phyloP scores from a whole-genome alignment of 73 alveolate species.

The Uronychia binucleata region DNA sequence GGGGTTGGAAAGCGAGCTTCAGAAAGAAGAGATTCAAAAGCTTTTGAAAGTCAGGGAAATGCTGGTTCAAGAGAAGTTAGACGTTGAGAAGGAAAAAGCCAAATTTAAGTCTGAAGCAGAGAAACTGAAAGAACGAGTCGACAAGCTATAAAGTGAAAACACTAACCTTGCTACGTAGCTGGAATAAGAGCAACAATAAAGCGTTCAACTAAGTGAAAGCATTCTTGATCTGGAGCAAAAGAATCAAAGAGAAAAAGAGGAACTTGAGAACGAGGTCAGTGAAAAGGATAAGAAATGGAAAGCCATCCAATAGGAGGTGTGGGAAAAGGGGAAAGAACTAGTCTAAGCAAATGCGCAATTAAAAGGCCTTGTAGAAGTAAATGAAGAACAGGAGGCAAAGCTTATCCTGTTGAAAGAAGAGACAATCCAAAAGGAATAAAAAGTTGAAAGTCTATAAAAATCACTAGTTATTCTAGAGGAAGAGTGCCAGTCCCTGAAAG shows the following conservation, averaged over 20 bases:
- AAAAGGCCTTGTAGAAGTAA: background rate
- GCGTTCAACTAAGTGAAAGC: background rate
- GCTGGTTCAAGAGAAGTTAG: background rate
- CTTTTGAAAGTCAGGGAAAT: background rate
- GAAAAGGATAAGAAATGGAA: background rate
- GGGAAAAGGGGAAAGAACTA: background rate
- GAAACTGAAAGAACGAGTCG: background rate
- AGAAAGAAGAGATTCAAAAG: background rate
- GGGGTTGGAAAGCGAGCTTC: background rate
- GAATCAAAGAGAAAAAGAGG: background rate
- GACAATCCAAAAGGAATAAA: background rate
- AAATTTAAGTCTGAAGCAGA: background rate
- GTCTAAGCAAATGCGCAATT: background rate
- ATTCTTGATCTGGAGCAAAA: background rate
- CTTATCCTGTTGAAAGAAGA: background rate
- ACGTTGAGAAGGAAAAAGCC: background rate
- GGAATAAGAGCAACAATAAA: background rate
- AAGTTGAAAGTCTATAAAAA: background rate
- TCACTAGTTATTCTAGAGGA: background rate
- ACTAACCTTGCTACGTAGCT: background rate
- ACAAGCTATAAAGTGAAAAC: background rate
- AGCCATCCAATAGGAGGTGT: background rate
- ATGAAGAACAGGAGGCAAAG: background rate
- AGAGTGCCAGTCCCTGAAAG: background rate
- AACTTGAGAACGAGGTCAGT: background rate